Base-by-base conservation (phyloP, 2,329 filamentous ascomycete species). In the Pseudogymnoascus sp. region DNA sequence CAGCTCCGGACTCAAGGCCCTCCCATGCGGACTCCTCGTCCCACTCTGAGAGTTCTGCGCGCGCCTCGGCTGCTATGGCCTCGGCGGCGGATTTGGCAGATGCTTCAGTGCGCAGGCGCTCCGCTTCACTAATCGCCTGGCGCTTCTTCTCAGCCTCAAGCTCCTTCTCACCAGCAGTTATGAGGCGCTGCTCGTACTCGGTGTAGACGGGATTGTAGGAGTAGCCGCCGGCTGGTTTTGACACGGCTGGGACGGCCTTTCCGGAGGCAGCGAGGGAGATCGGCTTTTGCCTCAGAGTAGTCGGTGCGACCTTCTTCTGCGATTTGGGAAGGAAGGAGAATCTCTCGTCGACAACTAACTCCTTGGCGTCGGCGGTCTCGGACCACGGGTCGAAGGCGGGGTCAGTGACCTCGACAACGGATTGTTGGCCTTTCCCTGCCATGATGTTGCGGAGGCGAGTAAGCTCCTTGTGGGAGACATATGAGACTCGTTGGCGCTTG, bases 21-120 rank as follows among this genome's bases (percentile, higher is more conserved):
- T 92, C 93, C 91, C 91, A 97, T 12, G 90, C 91, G 54, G 89
- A 94, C 71, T 96, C 92, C 68, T 93, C 89, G 63, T 95, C 91
- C 79, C 84, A 93, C 72, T 85, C 84, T 0, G 83, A 86, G 62
- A 88, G 70, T 58, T 86, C 81, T 2, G 81, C 82, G 57, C 81
- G 83, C 64, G 83, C 81, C 69, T 90, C 86, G 0, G 86, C 87
- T 14, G 89, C 89, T 58, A 91, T 88, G 2, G 88, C 86, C 67
- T 89, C 83, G 2, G 88, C 89, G 16, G 87, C 86, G 8, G 88
- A 92, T 41, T 78, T 77, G 11, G 83, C 84, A 0, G 86, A 82
- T 16, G 88, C 83, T 68, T 91, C 89, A 66, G 83, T 76, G 68
- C 81, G 86, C 64, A 88, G 76, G 30, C 81, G 79, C 61, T 91